phyloP scores from a whole-genome alignment of 768 basidiomycete genomes.

The Serendipita sp. region DNA sequence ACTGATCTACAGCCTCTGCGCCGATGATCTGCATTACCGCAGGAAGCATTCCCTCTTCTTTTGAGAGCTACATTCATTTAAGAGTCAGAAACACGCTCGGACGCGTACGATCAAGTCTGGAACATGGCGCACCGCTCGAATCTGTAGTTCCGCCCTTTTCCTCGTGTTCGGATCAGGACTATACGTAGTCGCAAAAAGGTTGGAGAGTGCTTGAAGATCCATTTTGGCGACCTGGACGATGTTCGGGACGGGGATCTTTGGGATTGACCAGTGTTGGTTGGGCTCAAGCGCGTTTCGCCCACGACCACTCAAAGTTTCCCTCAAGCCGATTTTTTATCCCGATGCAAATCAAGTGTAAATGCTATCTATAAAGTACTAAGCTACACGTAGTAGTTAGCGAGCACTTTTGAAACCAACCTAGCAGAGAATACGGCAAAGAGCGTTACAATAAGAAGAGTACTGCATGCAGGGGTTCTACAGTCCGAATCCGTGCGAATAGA shows the following conservation, averaged over 20 bases:
- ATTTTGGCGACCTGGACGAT: slow-evolving; percentile 10
- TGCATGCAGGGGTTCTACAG: too few species aligned
- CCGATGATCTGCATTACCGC: slow-evolving; percentile 76
- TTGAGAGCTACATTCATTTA: slow-evolving; percentile 39
- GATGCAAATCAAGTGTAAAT: too few species aligned
- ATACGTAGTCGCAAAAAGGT: slow-evolving; percentile 66
- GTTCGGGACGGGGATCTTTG: not conserved
- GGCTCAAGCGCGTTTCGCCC: not conserved
- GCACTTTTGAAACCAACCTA: too few species aligned
- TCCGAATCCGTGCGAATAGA: too few species aligned
- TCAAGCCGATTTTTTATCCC: too few species aligned
- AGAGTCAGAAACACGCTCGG: slow-evolving; percentile 10
- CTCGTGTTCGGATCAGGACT: slow-evolving; percentile 76
- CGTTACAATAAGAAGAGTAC: too few species aligned
- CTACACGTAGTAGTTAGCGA: too few species aligned
- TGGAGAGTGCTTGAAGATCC: slow-evolving; percentile 36
- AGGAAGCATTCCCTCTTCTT: slow-evolving; percentile 70
- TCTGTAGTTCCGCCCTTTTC: slow-evolving; percentile 72
- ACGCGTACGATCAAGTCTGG: not conserved
- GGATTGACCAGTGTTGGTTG: not conserved
- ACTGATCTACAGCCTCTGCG: slow-evolving; percentile 62
- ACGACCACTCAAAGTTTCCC: too few species aligned
- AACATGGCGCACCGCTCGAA: slow-evolving; percentile 48
- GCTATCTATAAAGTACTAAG: too few species aligned
- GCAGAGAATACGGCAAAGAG: too few species aligned